Conservation (phyloP, 805 yeast genomes). For the Grigorovia humatica region DNA sequence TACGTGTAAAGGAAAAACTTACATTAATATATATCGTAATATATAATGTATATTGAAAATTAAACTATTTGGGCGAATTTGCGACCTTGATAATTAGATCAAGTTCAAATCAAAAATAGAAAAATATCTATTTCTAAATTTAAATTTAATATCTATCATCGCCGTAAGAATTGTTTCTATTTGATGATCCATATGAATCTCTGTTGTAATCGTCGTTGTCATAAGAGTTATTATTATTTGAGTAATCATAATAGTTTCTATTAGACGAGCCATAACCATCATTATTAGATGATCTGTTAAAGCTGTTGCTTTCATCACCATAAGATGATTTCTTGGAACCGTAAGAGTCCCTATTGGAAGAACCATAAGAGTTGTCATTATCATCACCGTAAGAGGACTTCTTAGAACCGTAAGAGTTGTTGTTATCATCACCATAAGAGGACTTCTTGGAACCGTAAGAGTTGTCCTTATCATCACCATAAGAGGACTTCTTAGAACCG, state of each 20-base stretch:
- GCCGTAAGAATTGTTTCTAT: slow-evolving; percentile 17
- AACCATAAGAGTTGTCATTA: slow-evolving; percentile 11
- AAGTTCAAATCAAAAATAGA: too few relatives aligned
- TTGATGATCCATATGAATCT: slow-evolving; percentile 11
- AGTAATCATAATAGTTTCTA: slow-evolving; percentile 14
- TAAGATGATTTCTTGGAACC: slow-evolving; percentile 18
- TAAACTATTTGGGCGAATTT: too few relatives aligned
- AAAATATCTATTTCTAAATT: slow-evolving; percentile 3
- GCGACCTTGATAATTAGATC: too few relatives aligned
- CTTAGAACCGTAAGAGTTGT: slow-evolving; percentile 23
- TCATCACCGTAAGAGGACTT: slow-evolving; percentile 9
- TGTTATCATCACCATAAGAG: slow-evolving; percentile 11
- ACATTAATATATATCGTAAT: too few relatives aligned
- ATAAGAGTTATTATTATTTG: slow-evolving; percentile 7
- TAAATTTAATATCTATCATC: not conserved
- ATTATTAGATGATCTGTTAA: slow-evolving; percentile 19
- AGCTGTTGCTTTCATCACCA: slow-evolving; percentile 11
- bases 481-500: slow-evolving; percentile 13
- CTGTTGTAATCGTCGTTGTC: slow-evolving; percentile 6
- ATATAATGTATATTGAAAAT: too few relatives aligned
- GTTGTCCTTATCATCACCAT: slow-evolving; percentile 9
- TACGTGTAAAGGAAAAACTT: too few relatives aligned
- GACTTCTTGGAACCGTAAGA: slow-evolving; percentile 15
- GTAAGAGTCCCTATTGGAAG: slow-evolving; percentile 13
- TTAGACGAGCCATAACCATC: slow-evolving; percentile 1